A percentile compares a stretch with the other conserved stretches of the same genome.
phyloP scores from a whole-genome alignment of 2,329 filamentous ascomycete species.

The Cytospora chrysosperma region DNA sequence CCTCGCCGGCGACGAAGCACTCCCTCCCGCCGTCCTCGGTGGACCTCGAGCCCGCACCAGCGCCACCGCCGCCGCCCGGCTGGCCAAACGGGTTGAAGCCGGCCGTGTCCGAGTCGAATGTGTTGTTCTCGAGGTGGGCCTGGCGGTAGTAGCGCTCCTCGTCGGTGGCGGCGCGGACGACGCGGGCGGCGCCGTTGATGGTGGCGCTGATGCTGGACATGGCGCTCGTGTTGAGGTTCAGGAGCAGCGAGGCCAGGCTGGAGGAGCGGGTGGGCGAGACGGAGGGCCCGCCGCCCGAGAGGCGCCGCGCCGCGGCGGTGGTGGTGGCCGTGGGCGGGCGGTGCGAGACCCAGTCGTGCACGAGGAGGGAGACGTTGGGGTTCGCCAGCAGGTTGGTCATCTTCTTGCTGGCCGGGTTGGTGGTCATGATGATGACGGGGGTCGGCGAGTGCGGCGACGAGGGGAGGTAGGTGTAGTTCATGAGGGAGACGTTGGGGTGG shows the following conservation, averaged over 20 bases:
- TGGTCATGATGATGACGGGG: constrained; percentile 94
- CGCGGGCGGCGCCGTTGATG: constrained; percentile 81
- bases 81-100: constrained; percentile 16
- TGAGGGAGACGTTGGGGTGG: constrained; percentile 87
- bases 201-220: constrained; percentile 88
- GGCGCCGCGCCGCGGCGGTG: constrained; percentile 57
- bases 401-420: constrained; percentile 75
- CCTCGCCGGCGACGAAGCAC: constrained; percentile 75
- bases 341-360: constrained; percentile 96
- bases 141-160: constrained; percentile 84
- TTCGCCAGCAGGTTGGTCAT: constrained; percentile 80
- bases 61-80: constrained; percentile 23
- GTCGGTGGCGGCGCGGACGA: constrained; percentile 71
- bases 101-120: constrained; percentile 63
- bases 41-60: background rate
- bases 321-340: constrained; percentile 68
- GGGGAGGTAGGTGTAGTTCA: constrained; percentile 98
- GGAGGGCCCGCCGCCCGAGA: constrained; percentile 58
- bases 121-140: constrained; percentile 88
- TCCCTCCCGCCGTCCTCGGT: constrained; percentile 54
- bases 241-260: constrained; percentile 76
- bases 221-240: constrained; percentile 88
- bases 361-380: constrained; percentile 86
- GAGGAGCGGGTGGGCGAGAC: constrained; percentile 56
- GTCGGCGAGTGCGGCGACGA: constrained; percentile 63